Evolutionary conservation across 2,329 filamentous ascomycete species (phyloP), one percentile per base, ranked within the genome.

Genomic region (Exophiala lecanii-corni): DNA sequence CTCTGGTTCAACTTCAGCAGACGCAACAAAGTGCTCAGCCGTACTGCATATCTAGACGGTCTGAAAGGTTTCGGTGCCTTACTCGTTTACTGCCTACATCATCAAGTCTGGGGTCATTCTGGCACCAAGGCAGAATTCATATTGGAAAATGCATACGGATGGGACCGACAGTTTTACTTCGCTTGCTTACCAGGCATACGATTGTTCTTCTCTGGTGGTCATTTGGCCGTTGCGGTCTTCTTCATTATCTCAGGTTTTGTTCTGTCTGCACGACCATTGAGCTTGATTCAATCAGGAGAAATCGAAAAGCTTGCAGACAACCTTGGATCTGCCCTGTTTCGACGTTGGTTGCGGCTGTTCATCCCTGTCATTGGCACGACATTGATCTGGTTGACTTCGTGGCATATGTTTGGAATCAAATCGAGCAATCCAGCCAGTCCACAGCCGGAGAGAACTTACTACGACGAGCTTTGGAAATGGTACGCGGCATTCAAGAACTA

Each of bases 41-140:
- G 67, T 18, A 81, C 78, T 3, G 76, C 77, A 16, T 81, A 77
- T 53, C 68, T 81, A 13, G 81, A 85, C 53, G 81, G 81, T 12
- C 64, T 85, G 7, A 67, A 81, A 57, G 81, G 81, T 2, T 82
- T 84, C 49, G 80, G 80, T 3, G 78, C 81, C 3, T 70, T 85
- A 21, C 59, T 84, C 21, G 81, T 85, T n/a, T 84, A 83, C 59
- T 68, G 73, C 51, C 76, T 81, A 40, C 78, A 82, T 59, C 72
- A 82, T 57, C 62, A 75, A 51, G 59, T 78, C 3, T 81, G 76
- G 77, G 71, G 69, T 36, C 81, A 79, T 59, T 65, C 57, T 43
- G 61, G 59, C 21, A 59, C 47, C 1, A 55, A 57, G 0, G 62
- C 63, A 30, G 64, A 66, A 32, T 39, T 53, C 9, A 59, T 67